phyloP scores from a whole-genome alignment of 305 asterid genomes.

The Fraxinus dipetala region DNA sequence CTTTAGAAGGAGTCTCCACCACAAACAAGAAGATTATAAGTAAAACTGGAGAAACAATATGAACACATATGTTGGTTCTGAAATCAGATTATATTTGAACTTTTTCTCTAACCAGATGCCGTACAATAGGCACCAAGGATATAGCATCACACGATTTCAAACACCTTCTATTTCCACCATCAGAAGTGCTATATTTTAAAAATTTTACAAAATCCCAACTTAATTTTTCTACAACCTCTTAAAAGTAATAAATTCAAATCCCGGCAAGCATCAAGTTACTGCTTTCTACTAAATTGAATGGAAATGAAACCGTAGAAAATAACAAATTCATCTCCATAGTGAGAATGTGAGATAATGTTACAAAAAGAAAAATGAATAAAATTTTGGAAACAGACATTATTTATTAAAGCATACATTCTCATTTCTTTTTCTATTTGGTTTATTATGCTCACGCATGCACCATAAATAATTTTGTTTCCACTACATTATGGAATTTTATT shows the following conservation, averaged over 20 bases:
- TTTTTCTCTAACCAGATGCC: not conserved
- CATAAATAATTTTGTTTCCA: not conserved
- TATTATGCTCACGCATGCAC: not conserved
- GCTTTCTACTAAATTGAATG: not conserved
- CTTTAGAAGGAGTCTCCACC: not conserved
- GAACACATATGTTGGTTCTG: not conserved
- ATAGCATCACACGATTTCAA: not conserved
- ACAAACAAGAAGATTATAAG: not conserved
- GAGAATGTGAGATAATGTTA: not conserved
- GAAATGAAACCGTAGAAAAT: not conserved
- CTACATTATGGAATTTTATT: not conserved
- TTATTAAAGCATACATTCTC: not conserved
- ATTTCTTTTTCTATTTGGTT: not conserved
- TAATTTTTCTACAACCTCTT: not conserved
- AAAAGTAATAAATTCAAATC: not conserved
- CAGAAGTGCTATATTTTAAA: not conserved
- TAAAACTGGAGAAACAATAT: not conserved
- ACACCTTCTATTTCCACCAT: not conserved
- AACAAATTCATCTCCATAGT: not conserved
- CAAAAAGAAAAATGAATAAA: not conserved
- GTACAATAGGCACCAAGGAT: not conserved
- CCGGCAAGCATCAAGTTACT: not conserved
- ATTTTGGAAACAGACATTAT: not conserved
- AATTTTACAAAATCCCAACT: not conserved
- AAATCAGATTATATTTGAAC: not conserved